These are phyloP conservation scores for Aspergillus sp. DNA, from an alignment of 2,329 filamentous ascomycete genomes.

Conservation along the genomic window DNA sequence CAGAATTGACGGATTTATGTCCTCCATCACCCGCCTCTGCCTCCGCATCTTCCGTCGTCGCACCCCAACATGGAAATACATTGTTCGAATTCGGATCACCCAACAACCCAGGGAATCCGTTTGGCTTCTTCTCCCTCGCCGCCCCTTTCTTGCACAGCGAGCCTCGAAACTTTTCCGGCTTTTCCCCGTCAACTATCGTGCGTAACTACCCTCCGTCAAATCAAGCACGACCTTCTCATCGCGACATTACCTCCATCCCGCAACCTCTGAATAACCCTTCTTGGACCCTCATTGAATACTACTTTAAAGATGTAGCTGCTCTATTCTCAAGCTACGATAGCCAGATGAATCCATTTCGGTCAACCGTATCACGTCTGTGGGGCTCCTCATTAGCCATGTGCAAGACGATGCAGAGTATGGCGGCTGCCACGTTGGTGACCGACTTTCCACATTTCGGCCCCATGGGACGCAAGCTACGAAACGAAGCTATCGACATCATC, in stretches of 20 bases:
- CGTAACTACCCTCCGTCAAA: slow-evolving; percentile 29
- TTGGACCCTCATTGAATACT: slow-evolving; percentile 60
- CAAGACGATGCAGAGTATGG: slow-evolving; percentile 63
- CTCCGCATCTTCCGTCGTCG: slow-evolving; percentile 14
- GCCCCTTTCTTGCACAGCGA: slow-evolving; percentile 19
- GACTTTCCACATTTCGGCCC: slow-evolving; percentile 54
- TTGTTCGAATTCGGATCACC: slow-evolving; percentile 19
- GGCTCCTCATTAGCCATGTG: slow-evolving; percentile 58
- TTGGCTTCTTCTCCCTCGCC: slow-evolving; percentile 25
- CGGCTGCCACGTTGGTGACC: slow-evolving; percentile 59
- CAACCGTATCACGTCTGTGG: slow-evolving; percentile 57
- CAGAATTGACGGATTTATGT: slow-evolving; percentile 32
- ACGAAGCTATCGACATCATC: slow-evolving; percentile 52
- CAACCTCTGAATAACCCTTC: slow-evolving; percentile 47
- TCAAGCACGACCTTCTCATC: slow-evolving; percentile 16
- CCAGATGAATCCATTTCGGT: slow-evolving; percentile 59
- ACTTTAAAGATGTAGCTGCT: slow-evolving; percentile 61
- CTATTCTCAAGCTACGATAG: slow-evolving; percentile 66
- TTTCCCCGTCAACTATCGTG: slow-evolving; percentile 32
- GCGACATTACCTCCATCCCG: slow-evolving; percentile 34
- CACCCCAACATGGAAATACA: slow-evolving; percentile 10
- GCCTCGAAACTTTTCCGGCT: slow-evolving; percentile 19
- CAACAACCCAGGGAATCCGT: slow-evolving; percentile 19
- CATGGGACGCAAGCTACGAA: slow-evolving; percentile 51
- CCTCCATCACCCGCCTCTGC: slow-evolving; percentile 20